phyloP scores from a whole-genome alignment of 305 asterid genomes.

The Plantago rigida region DNA sequence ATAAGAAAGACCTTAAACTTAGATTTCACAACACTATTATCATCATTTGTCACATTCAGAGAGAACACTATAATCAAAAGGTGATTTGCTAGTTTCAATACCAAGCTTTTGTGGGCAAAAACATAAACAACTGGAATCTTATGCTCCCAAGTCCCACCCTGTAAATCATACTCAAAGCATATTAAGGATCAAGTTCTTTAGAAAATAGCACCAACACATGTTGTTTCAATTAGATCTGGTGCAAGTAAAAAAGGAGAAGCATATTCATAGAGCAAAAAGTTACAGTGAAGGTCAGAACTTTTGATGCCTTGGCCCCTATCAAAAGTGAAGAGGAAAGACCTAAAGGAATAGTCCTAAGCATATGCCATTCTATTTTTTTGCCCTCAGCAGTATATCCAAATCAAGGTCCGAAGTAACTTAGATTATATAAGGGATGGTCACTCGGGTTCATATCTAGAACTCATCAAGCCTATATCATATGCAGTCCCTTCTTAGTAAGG shows the following conservation, averaged over 20 bases:
- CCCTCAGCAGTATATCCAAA: constrained; percentile 39
- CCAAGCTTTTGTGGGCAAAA: constrained; percentile 11
- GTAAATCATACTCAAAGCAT: constrained; percentile 12
- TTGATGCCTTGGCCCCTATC: constrained; percentile 30
- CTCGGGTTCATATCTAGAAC: constrained; percentile 13
- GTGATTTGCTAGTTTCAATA: constrained; percentile 1
- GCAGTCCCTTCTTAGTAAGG: constrained; percentile 6
- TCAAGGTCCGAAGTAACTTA: constrained; percentile 24
- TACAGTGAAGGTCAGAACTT: constrained; percentile 31
- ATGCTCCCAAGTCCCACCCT: constrained; percentile 13
- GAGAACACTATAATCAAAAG: constrained; percentile 5
- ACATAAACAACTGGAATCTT: constrained; percentile 26
- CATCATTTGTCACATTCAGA: too few relatives aligned
- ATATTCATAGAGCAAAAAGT: constrained; percentile 37
- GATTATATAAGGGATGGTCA: constrained; percentile 23
- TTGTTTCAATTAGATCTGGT: constrained; percentile 22
- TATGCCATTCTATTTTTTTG: constrained; percentile 30
- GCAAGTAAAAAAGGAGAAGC: constrained; percentile 25
- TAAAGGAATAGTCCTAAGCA: constrained; percentile 34
- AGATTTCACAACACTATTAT: too few relatives aligned
- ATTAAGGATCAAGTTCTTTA: constrained; percentile 33
- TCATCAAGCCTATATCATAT: constrained; percentile 1
- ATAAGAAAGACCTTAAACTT: too few relatives aligned
- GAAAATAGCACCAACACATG: constrained; percentile 15
- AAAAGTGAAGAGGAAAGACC: constrained; percentile 29